Percentiles rank a stretch among this genome's conserved stretches.
phyloP scores from a whole-genome alignment of 2,329 filamentous ascomycete species.

The Stemphylium beticola region DNA sequence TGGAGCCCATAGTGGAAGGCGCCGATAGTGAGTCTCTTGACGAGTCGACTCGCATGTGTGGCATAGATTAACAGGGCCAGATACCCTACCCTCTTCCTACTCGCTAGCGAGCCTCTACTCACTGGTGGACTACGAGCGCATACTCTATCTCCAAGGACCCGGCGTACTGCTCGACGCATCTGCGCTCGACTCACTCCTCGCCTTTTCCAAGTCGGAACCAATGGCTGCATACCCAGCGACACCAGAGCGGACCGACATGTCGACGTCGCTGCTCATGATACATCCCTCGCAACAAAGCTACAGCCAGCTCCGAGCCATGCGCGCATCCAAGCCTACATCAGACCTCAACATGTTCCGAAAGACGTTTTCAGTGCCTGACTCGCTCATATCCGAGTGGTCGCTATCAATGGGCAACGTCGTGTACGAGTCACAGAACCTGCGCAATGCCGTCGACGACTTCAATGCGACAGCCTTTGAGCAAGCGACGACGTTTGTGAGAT shows the following conservation, averaged over 20 bases:
- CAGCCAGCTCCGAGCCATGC: conserved; percentile 39
- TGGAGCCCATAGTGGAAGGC: conserved; percentile 48
- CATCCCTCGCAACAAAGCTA: conserved; percentile 44
- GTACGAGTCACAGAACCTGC: conserved; percentile 44
- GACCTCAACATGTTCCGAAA: conserved; percentile 45
- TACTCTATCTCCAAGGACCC: conserved; percentile 54
- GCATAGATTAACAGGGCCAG: conserved; percentile 21
- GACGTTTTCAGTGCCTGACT: conserved; percentile 37
- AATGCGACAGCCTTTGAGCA: conserved; percentile 54
- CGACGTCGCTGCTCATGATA: conserved; percentile 48
- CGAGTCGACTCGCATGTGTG: background rate
- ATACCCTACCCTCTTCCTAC: conserved; percentile 46
- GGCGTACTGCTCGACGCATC: conserved; percentile 55
- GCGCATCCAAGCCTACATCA: conserved; percentile 29
- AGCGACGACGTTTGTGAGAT: conserved; percentile 54
- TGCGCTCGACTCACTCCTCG: conserved; percentile 54
- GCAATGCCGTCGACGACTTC: conserved; percentile 45
- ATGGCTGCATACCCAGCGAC: conserved; percentile 46
- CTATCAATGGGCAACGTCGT: conserved; percentile 48
- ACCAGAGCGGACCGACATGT: conserved; percentile 37
- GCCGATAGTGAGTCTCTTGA: conserved; percentile 33
- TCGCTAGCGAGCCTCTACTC: conserved; percentile 55
- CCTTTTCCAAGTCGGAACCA: conserved; percentile 47
- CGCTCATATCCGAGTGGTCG: conserved; percentile 49
- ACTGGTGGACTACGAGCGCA: conserved; percentile 53